A percentile compares a stretch with the other conserved stretches of the same genome.
phyloP scores from a whole-genome alignment of 176 grass and related monocot species.

The Carex parvula region DNA sequence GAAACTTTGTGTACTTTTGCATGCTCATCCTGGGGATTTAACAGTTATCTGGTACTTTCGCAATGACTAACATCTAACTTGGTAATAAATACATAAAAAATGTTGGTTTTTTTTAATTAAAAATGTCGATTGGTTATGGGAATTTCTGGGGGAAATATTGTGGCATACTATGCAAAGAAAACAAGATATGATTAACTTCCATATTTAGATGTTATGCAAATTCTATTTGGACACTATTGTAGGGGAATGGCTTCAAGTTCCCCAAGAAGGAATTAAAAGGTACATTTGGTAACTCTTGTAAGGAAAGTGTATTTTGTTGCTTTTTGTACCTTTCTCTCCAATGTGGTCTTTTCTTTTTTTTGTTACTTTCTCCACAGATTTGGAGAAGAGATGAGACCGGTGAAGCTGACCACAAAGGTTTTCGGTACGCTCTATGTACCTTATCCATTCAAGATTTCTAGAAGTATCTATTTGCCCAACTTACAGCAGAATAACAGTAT shows the following conservation, averaged over 20 bases:
- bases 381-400: conserved; percentile 98
- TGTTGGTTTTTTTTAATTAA: too few species aligned
- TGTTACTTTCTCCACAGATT: conserved; percentile 56
- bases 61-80: background rate
- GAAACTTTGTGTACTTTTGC: background rate
- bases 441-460: conserved; percentile 15
- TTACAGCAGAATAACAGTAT: background rate
- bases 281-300: conserved; percentile 30
- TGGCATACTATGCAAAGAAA: background rate
- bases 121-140: background rate
- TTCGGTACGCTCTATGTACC: conserved; percentile 48
- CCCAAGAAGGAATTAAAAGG: conserved; percentile 83
- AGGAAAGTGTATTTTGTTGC: background rate
- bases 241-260: conserved; percentile 86
- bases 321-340: background rate
- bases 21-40: background rate
- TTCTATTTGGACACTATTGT: conserved; percentile 4
- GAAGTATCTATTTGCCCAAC: background rate
- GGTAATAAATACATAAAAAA: background rate
- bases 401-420: conserved; percentile 88
- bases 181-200: background rate
- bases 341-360: conserved; percentile 27
- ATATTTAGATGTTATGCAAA: too few species aligned
- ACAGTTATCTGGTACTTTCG: background rate
- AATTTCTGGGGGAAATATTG: background rate